Evolutionary conservation across 148 eudicot species (phyloP).

Genomic region (Fagopyrum homotropicum): DNA sequence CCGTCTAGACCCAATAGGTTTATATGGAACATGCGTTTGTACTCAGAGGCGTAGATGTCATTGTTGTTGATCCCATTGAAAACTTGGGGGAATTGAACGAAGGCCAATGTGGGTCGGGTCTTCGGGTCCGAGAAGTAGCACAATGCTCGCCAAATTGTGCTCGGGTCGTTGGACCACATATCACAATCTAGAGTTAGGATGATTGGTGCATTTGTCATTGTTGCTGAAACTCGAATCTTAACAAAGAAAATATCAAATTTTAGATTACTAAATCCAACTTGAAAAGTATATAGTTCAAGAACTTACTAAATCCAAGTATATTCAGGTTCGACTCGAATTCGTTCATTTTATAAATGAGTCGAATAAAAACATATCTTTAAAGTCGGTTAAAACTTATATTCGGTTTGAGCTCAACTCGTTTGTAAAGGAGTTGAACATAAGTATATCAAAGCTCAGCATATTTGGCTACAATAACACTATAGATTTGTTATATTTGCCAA

Average conservation of each 20-base stretch:
- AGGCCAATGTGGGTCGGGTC: slow-evolving; percentile 31
- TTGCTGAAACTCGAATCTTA: slow-evolving; percentile 64
- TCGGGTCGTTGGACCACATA: slow-evolving; percentile 70
- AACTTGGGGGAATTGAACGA: slow-evolving; percentile 65
- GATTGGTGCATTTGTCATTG: slow-evolving; percentile 74
- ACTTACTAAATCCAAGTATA: too few relatives aligned
- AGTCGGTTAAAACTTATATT: too few relatives aligned
- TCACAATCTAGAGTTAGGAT: slow-evolving; percentile 72
- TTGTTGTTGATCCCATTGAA: slow-evolving; percentile 47
- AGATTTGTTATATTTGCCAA: too few relatives aligned
- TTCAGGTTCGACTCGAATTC: too few relatives aligned
- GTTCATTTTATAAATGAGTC: too few relatives aligned
- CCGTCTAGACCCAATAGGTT: slow-evolving; percentile 68
- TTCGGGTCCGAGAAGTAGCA: slow-evolving; percentile 49
- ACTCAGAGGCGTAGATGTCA: slow-evolving; percentile 48
- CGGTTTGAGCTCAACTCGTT: too few relatives aligned
- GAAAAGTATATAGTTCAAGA: too few relatives aligned
- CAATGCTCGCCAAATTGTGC: slow-evolving; percentile 41
- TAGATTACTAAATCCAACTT: too few relatives aligned
- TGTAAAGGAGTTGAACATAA: too few relatives aligned
- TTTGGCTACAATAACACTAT: too few relatives aligned
- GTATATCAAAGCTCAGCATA: too few relatives aligned
- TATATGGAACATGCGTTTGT: slow-evolving; percentile 38
- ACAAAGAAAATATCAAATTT: not conserved
- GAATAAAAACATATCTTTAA: too few relatives aligned